Evolutionary conservation across 2,329 filamentous ascomycete species (phyloP).

Genomic region (Ceratocystis destructans): DNA sequence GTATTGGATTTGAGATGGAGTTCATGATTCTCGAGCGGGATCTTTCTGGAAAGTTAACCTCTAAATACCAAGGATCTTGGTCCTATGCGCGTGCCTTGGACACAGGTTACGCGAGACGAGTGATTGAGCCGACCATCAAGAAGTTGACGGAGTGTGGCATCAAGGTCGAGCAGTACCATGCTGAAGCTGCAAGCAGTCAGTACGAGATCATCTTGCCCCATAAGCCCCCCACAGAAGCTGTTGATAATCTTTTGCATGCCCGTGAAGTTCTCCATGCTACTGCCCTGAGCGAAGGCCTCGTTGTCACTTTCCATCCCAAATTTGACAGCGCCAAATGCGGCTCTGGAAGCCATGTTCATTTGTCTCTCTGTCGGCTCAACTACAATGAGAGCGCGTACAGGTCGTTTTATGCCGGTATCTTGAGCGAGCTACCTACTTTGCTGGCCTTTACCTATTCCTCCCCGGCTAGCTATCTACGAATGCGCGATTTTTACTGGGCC

Average conservation of each 20-base stretch:
- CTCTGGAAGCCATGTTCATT: constrained; percentile 55
- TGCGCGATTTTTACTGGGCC: constrained; percentile 57
- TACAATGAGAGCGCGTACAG: not conserved
- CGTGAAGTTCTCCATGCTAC: constrained; percentile 54
- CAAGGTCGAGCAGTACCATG: constrained; percentile 56
- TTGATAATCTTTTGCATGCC: constrained; percentile 58
- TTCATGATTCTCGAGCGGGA: constrained; percentile 16
- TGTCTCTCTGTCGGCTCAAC: constrained; percentile 38
- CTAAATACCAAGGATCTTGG: constrained; percentile 45
- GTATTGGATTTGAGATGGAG: constrained; percentile 72
- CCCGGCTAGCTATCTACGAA: constrained; percentile 53
- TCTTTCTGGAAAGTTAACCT: constrained; percentile 35
- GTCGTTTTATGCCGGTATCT: constrained; percentile 58
- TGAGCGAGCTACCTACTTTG: constrained; percentile 52
- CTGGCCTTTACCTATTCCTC: constrained; percentile 55
- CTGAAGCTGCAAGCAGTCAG: constrained; percentile 59
- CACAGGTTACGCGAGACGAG: constrained; percentile 31
- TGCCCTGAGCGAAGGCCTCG: constrained; percentile 47
- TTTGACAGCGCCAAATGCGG: constrained; percentile 46
- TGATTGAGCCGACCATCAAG: constrained; percentile 52
- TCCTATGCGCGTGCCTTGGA: constrained; percentile 16
- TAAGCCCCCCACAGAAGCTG: constrained; percentile 47
- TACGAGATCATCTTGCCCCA: constrained; percentile 63
- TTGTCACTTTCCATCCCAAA: constrained; percentile 61
- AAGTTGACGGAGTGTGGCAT: constrained; percentile 49